These are phyloP conservation scores for Spinellus fusiger DNA, from an alignment of 192 early-diverging fungal genomes.

Conservation along the genomic window DNA sequence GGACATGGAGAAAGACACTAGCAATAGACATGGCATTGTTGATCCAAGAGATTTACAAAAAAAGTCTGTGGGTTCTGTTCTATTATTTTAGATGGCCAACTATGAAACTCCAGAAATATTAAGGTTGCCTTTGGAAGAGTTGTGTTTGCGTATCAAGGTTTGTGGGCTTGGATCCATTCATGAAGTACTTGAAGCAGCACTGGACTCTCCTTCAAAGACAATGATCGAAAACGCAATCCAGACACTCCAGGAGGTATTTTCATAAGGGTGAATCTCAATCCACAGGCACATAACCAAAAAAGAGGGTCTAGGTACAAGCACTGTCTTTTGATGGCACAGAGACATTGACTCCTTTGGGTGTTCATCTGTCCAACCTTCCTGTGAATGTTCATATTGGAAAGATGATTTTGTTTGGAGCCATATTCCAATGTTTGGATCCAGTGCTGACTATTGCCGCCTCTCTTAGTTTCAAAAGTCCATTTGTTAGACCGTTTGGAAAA, in stretches of 20 bases:
- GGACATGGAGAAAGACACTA: too few species aligned
- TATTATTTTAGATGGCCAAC: slow-evolving; percentile 36
- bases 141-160: slow-evolving; percentile 58
- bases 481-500: slow-evolving; percentile 43
- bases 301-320: slow-evolving; percentile 39
- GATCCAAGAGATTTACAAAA: too few species aligned
- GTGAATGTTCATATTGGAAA: slow-evolving; percentile 67
- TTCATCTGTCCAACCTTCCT: slow-evolving; percentile 55
- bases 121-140: slow-evolving; percentile 64
- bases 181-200: slow-evolving; percentile 35
- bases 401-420: slow-evolving; percentile 57
- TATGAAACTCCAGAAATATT: slow-evolving; percentile 65
- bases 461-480: slow-evolving; percentile 42
- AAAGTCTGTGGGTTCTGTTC: not conserved
- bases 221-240: slow-evolving; percentile 43
- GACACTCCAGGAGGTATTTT: slow-evolving; percentile 45
- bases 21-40: too few species aligned
- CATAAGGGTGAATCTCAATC: slow-evolving; percentile 10
- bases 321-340: slow-evolving; percentile 30
- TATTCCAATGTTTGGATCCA: slow-evolving; percentile 60
- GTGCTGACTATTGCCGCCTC: slow-evolving; percentile 55
- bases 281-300: not conserved
- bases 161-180: slow-evolving; percentile 42
- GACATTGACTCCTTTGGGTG: slow-evolving; percentile 55
- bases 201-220: slow-evolving; percentile 51